Conservation (phyloP, 306 rosid species). For the Pterocarpus santalinus region DNA sequence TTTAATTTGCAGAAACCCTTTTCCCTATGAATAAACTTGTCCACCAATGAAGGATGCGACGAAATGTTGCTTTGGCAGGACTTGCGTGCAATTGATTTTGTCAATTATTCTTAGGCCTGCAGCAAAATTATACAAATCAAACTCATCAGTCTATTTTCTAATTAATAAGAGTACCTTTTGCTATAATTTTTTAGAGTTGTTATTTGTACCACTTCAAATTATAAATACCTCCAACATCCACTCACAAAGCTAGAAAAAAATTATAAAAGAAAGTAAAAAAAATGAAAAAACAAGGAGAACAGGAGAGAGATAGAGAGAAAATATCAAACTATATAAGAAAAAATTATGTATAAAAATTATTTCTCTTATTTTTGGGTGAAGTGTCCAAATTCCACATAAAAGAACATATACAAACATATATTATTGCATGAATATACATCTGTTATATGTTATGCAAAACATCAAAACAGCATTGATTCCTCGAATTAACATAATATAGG, state of each 20-base stretch:
- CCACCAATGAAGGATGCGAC: background rate
- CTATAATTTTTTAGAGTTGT: background rate
- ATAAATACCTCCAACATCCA: too few relatives aligned
- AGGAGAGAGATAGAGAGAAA: too few relatives aligned
- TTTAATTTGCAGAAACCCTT: background rate
- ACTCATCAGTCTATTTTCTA: background rate
- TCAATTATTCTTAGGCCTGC: constrained; percentile 49
- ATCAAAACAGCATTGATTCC: background rate
- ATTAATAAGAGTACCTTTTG: background rate
- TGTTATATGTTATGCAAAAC: background rate
- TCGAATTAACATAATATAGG: background rate
- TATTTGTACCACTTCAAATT: too few relatives aligned
- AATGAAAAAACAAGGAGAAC: too few relatives aligned
- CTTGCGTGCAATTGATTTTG: constrained; percentile 12
- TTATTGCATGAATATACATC: too few relatives aligned
- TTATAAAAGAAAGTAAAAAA: too few relatives aligned
- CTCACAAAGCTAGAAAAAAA: too few relatives aligned
- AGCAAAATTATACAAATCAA: constrained; percentile 25
- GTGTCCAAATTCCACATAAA: background rate
- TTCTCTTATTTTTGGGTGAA: background rate
- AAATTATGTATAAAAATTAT: too few relatives aligned
- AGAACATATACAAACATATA: background rate
- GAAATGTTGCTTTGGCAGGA: background rate
- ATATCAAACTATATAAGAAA: too few relatives aligned
- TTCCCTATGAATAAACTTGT: constrained; percentile 19